Percentiles rank a stretch among this genome's conserved stretches.
Evolutionary conservation across 176 grass and related monocot species (phyloP).

Genomic region (Eremochloa ophiuroides): DNA sequence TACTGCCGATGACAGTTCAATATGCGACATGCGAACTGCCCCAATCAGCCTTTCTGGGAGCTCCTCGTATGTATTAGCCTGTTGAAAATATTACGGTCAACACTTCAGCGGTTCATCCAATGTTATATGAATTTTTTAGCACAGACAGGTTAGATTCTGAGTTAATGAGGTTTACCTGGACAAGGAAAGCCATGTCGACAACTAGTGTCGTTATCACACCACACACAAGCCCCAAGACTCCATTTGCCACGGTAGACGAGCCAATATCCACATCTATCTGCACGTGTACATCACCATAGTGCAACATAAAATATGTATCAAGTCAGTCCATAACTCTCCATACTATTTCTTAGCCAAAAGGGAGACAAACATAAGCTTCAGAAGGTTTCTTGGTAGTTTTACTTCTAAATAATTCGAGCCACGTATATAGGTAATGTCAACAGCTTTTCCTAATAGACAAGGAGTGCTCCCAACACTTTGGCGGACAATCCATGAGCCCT

Average conservation of each 20-base stretch:
- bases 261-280: conserved; percentile 99
- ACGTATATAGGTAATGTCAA: conserved; percentile 89
- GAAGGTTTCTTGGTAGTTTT: conserved; percentile 1
- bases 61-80: conserved; percentile 80
- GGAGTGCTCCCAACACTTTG: conserved; percentile 95
- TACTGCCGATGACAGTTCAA: conserved; percentile 80
- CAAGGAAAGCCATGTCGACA: conserved; percentile 98
- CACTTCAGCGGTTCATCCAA: neutral
- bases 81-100: neutral
- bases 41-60: conserved; percentile 92
- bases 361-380: neutral
- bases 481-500: conserved; percentile 99
- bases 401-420: conserved; percentile 89
- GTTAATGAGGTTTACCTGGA: conserved; percentile 59
- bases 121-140: neutral
- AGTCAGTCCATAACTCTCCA: neutral
- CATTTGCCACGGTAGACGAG: conserved; percentile 96
- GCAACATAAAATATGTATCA: conserved; percentile 14
- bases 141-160: neutral
- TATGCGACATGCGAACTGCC: conserved; percentile 81
- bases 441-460: conserved; percentile 94
- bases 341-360: neutral
- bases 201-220: conserved; percentile 91
- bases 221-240: conserved; percentile 85
- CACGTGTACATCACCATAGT: conserved; percentile 6